phyloP scores from a whole-genome alignment of 2,329 filamentous ascomycete genomes.

The Exophiala alcalophila region DNA sequence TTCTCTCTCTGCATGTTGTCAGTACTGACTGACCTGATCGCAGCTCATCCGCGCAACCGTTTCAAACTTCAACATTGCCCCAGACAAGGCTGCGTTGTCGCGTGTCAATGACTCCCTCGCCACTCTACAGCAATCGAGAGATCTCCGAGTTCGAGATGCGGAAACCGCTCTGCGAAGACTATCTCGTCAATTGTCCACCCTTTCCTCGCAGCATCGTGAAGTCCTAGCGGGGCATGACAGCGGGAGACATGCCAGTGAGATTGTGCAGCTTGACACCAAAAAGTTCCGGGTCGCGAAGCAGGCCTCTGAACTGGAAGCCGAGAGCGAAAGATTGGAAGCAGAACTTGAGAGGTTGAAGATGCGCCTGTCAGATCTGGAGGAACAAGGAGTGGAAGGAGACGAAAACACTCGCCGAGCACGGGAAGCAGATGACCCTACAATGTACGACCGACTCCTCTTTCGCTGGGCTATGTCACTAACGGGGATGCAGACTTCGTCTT shows the following conservation, averaged over 20 bases:
- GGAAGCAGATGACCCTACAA: conserved; percentile 50
- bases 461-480: conserved; percentile 10
- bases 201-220: conserved; percentile 73
- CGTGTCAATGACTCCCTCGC: conserved; percentile 81
- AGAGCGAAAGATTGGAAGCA: conserved; percentile 83
- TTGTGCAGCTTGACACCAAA: conserved; percentile 82
- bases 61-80: conserved; percentile 89
- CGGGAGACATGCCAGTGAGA: conserved; percentile 75
- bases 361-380: conserved; percentile 75
- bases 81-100: conserved; percentile 78
- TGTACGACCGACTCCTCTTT: conserved; percentile 36
- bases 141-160: conserved; percentile 69
- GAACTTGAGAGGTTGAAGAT: conserved; percentile 73
- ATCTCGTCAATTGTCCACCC: conserved; percentile 69
- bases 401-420: conserved; percentile 51
- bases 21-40: conserved; percentile 16
- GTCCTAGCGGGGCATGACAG: conserved; percentile 69
- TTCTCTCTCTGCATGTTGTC: neutral
- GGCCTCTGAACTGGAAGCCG: conserved; percentile 83
- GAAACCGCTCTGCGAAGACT: conserved; percentile 68
- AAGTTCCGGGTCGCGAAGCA: conserved; percentile 95
- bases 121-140: conserved; percentile 79
- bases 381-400: conserved; percentile 78
- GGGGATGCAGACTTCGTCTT: conserved; percentile 61
- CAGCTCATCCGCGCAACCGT: conserved; percentile 90